Evolutionary conservation across 2,329 filamentous ascomycete species (phyloP), one percentile per base, ranked within the genome.

Genomic region (Chaetomiaceae sp.): DNA sequence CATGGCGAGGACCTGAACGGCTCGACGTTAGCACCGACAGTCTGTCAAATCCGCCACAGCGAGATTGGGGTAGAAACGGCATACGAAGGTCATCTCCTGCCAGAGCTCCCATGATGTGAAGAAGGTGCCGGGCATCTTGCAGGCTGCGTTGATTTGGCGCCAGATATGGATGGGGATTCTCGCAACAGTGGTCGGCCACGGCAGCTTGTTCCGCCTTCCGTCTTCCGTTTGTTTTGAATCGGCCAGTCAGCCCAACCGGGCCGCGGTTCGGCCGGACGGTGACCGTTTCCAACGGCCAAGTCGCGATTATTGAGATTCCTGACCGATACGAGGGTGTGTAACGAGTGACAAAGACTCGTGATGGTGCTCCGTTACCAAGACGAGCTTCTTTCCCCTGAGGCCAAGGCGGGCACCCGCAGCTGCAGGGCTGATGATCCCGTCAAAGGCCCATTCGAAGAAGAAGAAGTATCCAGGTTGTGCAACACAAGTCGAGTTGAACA

Each of bases 41-140:
- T 6, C 40, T 10, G 34, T 30, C 33, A 18, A 19, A 9, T 29
- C 12, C 9, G 15, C 14, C 11, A 22, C 8, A 8, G 10, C 17
- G 20, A 10, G n/a, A n/a, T n/a, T 24, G 29, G 17, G 9, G 24
- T 14, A 19, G 32, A 19, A 15, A 9, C 26, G n/a, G 74, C 86
- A 73, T 71, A 95, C 89, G 70, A 95, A 88, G 43, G 83, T 86
- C 81, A 95, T 83, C 70, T 95, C 82, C 73, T 93, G 80, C 89
- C 89, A 95, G 58, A 93, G 69, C 56, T 77, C 71, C 89, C 88
- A 95, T 40, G 69, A 73, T 34, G 71, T 59, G 65, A 86, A 88
- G 65, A 88, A 87, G 32, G 59, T 62, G 59, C 65, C 67, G 39
- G 54, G 62, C 68, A 70, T 70, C 40, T 55, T 62, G 52, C 52